phyloP scores from a whole-genome alignment of 768 basidiomycete genomes.

The Tulasnella sp. region DNA sequence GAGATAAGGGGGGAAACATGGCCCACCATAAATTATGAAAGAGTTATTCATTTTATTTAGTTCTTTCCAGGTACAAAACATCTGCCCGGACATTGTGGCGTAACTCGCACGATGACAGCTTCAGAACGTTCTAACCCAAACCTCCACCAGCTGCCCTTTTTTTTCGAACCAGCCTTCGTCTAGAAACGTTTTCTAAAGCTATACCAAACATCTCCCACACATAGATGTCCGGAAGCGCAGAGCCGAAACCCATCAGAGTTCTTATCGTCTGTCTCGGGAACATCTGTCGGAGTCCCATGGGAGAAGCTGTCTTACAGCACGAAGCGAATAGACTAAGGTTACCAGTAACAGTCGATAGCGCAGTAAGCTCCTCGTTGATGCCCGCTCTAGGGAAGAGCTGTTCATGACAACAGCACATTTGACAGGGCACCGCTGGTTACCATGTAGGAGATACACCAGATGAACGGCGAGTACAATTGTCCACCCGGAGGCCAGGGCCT shows the following conservation, averaged over 20 bases:
- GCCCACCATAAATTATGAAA: no score
- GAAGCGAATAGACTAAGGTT: slow-evolving; percentile 28
- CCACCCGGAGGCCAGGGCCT: not conserved
- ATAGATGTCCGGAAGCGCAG: not conserved
- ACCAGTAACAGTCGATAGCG: slow-evolving; percentile 28
- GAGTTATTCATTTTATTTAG: no score
- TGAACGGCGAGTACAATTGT: slow-evolving; percentile 20
- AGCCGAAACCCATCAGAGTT: slow-evolving; percentile 18
- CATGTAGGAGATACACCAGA: slow-evolving; percentile 29
- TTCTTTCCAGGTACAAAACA: no score
- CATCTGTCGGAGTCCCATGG: slow-evolving; percentile 31
- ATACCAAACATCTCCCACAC: no score
- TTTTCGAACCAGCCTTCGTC: not conserved
- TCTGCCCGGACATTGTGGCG: no score
- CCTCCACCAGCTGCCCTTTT: not conserved
- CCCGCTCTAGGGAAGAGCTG: not conserved
- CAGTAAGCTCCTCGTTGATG: slow-evolving; percentile 1
- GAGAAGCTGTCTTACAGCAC: slow-evolving; percentile 28
- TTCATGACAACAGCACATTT: not conserved
- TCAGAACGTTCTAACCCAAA: no score
- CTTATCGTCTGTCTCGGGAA: slow-evolving; percentile 30
- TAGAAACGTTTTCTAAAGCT: no score
- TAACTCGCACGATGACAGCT: no score
- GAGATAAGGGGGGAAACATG: no score
- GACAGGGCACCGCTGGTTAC: slow-evolving; percentile 28